These are phyloP conservation scores for Omphalotus olearius DNA, from an alignment of 1,284 basidiomycete species.

Conservation along the genomic window DNA sequence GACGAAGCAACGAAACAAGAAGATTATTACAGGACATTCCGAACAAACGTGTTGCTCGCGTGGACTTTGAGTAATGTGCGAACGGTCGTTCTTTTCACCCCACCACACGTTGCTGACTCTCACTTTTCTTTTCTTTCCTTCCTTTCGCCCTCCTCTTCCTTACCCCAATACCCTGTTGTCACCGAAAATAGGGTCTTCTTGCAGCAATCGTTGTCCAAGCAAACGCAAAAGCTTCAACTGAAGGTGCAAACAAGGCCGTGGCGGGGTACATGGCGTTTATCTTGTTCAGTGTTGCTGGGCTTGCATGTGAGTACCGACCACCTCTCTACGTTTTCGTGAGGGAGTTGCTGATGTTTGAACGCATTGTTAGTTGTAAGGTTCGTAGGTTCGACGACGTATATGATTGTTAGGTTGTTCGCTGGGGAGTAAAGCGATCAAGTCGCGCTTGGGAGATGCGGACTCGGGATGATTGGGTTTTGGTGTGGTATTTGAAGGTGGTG, in stretches of 20 bases:
- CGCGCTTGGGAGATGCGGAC: no score
- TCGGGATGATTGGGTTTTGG: no score
- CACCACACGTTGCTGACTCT: background rate
- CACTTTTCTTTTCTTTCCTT: background rate
- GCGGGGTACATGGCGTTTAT: conserved; percentile 81
- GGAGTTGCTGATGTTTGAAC: background rate
- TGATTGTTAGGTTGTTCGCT: conserved; percentile 78
- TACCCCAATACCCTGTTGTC: background rate
- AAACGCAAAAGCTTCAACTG: conserved; percentile 40
- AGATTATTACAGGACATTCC: conserved; percentile 85
- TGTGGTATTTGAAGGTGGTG: no score
- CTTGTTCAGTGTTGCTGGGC: conserved; percentile 79
- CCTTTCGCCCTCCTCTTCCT: no score
- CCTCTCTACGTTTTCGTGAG: background rate
- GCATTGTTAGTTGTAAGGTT: conserved; percentile 67
- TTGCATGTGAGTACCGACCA: conserved; percentile 61
- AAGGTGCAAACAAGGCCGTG: conserved; percentile 47
- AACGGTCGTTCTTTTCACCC: conserved; percentile 10
- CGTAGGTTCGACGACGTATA: conserved; percentile 72
- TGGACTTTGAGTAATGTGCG: conserved; percentile 82
- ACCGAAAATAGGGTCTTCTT: conserved; percentile 53
- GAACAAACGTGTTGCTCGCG: conserved; percentile 82
- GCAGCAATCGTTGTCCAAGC: conserved; percentile 71
- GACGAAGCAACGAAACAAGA: conserved; percentile 75
- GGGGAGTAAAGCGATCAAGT: conserved; percentile 54